phyloP scores from a whole-genome alignment of 768 basidiomycete species.

The Lentinula detonsa region DNA sequence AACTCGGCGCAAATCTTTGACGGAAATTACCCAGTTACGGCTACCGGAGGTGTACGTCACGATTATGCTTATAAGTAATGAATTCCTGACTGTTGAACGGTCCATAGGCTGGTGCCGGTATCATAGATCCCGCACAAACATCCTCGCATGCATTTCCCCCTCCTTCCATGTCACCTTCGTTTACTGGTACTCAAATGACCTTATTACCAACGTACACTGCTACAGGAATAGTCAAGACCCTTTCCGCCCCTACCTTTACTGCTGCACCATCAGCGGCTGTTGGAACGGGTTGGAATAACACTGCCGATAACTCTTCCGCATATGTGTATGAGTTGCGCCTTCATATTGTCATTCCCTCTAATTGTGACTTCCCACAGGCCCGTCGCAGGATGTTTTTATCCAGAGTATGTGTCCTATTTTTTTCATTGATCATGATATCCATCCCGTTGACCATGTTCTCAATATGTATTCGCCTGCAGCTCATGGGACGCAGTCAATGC shows the following conservation, averaged over 20 bases:
- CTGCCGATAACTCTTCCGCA: constrained; percentile 53
- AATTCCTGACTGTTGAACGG: background rate
- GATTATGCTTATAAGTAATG: background rate
- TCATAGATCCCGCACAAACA: constrained; percentile 47
- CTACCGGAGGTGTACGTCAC: constrained; percentile 56
- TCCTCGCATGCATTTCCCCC: constrained; percentile 60
- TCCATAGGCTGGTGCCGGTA: constrained; percentile 47
- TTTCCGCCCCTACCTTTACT: constrained; percentile 60
- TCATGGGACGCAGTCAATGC: constrained; percentile 55
- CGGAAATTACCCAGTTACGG: constrained; percentile 54
- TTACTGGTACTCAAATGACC: constrained; percentile 45
- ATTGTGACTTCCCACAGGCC: constrained; percentile 22
- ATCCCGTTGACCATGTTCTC: background rate
- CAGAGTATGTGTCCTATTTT: constrained; percentile 32
- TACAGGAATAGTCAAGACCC: constrained; percentile 57
- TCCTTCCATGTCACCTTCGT: constrained; percentile 43
- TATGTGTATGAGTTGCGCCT: constrained; percentile 36
- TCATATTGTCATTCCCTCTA: background rate
- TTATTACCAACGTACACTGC: constrained; percentile 66
- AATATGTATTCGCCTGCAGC: constrained; percentile 17
- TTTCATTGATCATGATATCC: background rate
- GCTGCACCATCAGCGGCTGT: constrained; percentile 43
- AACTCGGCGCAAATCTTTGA: constrained; percentile 38
- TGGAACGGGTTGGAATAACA: constrained; percentile 76
- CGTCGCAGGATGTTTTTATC: constrained; percentile 61